phyloP scores from a whole-genome alignment of 331 rosid species.

The Quercus phellos region DNA sequence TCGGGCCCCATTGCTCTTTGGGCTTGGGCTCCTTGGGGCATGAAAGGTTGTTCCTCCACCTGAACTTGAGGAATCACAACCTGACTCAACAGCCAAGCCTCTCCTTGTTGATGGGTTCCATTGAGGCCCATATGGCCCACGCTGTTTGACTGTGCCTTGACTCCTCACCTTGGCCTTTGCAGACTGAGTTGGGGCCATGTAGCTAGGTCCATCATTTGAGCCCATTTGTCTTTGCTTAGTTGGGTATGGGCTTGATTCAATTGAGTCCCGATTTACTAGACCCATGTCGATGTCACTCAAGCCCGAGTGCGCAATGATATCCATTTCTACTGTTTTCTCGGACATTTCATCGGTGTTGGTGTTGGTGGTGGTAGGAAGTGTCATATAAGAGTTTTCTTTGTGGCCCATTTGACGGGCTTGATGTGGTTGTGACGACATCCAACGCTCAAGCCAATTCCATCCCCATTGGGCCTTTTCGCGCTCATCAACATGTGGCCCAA shows the following conservation, averaged over 20 bases:
- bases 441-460: conserved; percentile 86
- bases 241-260: conserved; percentile 26
- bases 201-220: conserved; percentile 50
- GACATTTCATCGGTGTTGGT: conserved; percentile 49
- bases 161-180: conserved; percentile 74
- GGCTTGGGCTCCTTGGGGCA: conserved; percentile 59
- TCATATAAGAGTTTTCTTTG: conserved; percentile 31
- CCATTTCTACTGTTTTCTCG: conserved; percentile 81
- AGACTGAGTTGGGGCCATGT: conserved; percentile 85
- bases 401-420: conserved; percentile 28
- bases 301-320: conserved; percentile 24
- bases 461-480: conserved; percentile 54
- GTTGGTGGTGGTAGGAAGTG: conserved; percentile 24
- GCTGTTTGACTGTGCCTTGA: conserved; percentile 41
- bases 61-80: conserved; percentile 54
- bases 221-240: conserved; percentile 15
- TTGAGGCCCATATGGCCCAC: conserved; percentile 35
- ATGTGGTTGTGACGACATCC: conserved; percentile 70
- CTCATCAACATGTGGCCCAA: conserved; percentile 22
- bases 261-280: conserved; percentile 27
- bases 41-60: conserved; percentile 46
- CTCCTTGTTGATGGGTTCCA: conserved; percentile 58
- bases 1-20: conserved; percentile 34
- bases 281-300: conserved; percentile 27
- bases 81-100: conserved; percentile 20